Base-by-base conservation (phyloP, 805 yeast genomes). In the Candida krabiensis region DNA sequence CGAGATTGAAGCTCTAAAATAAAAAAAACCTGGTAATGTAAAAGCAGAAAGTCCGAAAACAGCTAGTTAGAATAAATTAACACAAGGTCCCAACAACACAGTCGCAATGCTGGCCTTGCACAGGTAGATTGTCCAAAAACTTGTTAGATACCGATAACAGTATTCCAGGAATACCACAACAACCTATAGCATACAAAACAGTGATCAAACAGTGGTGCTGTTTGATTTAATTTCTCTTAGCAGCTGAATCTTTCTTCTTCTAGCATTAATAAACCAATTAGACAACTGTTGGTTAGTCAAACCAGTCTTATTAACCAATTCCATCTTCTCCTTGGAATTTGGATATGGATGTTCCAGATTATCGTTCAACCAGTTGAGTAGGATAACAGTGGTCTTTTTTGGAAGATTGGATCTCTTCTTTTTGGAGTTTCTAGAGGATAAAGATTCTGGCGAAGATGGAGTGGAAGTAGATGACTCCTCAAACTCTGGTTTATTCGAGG, bases 261-360 rank as follows among this genome's bases (percentile, higher is more conserved):
- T 67, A 13, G 83, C 83, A 54, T 77, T 77, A 52, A 77, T 77
- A 48, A 77, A 77, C 83, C 83, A 77, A 50, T 77, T 77, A 43
- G 77, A 69, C 42, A 77, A 64, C 49, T 77, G 83, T 52, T 77
- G 83, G 52, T 72, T 73, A 44, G 73, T 71, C 55, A 77, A 69
- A 1, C 82, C 82, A 5, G 83, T 77, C 44, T 67, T 61, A 50
- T 63, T 54, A 64, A 77, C 76, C 49, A 77, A 60, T 41, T 75
- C 78, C 34, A 70, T 63, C 58, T 77, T 77, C 45, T 77, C 80
- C 43, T 74, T 74, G 16, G 76, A 66, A 55, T 73, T 76, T 13
- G 83, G 83, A 52, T 77, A 77, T 11, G 83, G 83, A 50, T 77
- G 81, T 48, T 71, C 73, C 38, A 77, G 60, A 50, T 77, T 78